These are phyloP conservation scores for Sarocladium strictum DNA, from an alignment of 2,329 filamentous ascomycete genomes.

Conservation along the genomic window DNA sequence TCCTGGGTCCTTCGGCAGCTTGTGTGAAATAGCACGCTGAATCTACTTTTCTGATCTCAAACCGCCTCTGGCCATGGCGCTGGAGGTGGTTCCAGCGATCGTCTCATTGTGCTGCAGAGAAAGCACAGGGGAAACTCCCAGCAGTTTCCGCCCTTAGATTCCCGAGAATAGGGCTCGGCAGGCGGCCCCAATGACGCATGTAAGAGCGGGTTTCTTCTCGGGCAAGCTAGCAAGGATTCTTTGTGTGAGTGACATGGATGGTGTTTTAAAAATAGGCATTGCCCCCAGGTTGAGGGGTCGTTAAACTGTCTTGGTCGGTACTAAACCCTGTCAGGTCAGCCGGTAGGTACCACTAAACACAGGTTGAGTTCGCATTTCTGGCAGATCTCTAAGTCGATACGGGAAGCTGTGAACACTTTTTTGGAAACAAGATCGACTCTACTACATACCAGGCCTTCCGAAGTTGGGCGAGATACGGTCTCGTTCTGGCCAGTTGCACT, in stretches of 20 bases:
- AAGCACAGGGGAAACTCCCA: neutral
- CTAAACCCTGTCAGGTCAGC: slow-evolving; percentile 5
- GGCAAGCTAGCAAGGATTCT: slow-evolving; percentile 6
- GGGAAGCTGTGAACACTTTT: neutral
- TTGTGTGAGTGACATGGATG: neutral
- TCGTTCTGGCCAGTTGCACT: neutral
- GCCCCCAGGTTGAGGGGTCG: neutral
- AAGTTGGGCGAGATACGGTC: neutral
- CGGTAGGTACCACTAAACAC: neutral
- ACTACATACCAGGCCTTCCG: neutral
- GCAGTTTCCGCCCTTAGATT: neutral
- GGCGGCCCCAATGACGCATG: slow-evolving; percentile 8
- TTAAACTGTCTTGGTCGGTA: neutral
- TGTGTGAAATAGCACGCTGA: too few relatives aligned
- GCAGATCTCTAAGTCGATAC: slow-evolving; percentile 1
- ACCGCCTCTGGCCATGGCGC: too few relatives aligned
- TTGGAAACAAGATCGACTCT: neutral
- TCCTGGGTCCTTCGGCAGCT: too few relatives aligned
- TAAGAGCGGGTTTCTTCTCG: slow-evolving; percentile 4
- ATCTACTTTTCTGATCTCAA: too few relatives aligned
- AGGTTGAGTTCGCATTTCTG: neutral
- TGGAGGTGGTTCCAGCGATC: neutral
- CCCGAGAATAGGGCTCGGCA: slow-evolving; percentile 1
- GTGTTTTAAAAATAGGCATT: slow-evolving; percentile 9
- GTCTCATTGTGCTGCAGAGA: neutral